Conservation (phyloP, 495 filamentous ascomycete genomes). For the Hypoxylon lienhwacheense region DNA sequence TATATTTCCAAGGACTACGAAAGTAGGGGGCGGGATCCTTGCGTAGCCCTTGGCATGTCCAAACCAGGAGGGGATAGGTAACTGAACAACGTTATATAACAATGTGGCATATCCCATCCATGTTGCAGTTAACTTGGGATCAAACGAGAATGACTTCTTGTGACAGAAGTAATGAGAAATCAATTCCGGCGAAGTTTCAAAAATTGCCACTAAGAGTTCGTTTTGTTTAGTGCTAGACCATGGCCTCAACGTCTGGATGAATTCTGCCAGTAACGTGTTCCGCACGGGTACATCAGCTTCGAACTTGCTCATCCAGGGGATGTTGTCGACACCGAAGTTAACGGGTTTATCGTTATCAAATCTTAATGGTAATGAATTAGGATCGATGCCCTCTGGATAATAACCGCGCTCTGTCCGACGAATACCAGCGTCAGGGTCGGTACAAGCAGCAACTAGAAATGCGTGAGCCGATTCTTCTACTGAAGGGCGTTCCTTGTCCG, state of each 20-base stretch:
- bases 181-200: slow-evolving; percentile 78
- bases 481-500: slow-evolving; percentile 34
- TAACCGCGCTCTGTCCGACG: slow-evolving; percentile 68
- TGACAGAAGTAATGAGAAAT: slow-evolving; percentile 81
- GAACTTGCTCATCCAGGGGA: slow-evolving; percentile 68
- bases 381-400: slow-evolving; percentile 69
- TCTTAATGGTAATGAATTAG: slow-evolving; percentile 48
- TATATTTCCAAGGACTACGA: slow-evolving; percentile 78
- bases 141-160: slow-evolving; percentile 79
- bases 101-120: slow-evolving; percentile 94
- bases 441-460: slow-evolving; percentile 73
- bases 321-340: slow-evolving; percentile 69
- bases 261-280: slow-evolving; percentile 72
- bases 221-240: slow-evolving; percentile 79
- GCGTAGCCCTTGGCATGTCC: slow-evolving; percentile 58
- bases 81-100: slow-evolving; percentile 72
- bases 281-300: slow-evolving; percentile 66
- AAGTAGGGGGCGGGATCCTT: slow-evolving; percentile 70
- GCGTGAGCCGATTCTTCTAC: slow-evolving; percentile 67
- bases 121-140: slow-evolving; percentile 85
- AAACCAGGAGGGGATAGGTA: slow-evolving; percentile 71
- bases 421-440: slow-evolving; percentile 67
- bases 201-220: slow-evolving; percentile 77
- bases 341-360: slow-evolving; percentile 53
- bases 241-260: slow-evolving; percentile 78